Evolutionary conservation across 2,329 filamentous ascomycete genomes (phyloP), one percentile per base, ranked within the genome.

Genomic region (Chaetothyriales sp.): DNA sequence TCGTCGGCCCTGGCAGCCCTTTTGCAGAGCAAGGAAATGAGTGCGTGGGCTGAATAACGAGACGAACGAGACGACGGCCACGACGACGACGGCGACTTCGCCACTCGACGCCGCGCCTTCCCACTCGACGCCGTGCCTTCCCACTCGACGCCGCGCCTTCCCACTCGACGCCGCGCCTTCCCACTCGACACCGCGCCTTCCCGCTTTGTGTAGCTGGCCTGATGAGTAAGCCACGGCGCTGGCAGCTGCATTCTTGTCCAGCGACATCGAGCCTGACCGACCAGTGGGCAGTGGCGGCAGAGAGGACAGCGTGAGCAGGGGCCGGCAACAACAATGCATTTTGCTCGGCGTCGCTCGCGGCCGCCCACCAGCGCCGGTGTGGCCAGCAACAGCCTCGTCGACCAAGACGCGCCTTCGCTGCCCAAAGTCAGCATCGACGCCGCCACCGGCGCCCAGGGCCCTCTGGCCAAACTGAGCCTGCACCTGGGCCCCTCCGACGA

Each of bases 401-500:
- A 40, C 33, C 33, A 13, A 15, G 33, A 13, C 13, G 33, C 33
- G 33, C 33, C 33, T 15, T 40, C 10, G 33, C 33, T 40, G 33
- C 33, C 33, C 7, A 10, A 40, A 40, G 33, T 40, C 33, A 40
- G 13, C 33, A 40, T 40, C 33, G 33, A 40, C 33, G 2, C 4
- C 13, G 33, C 10, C 33, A 40, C 33, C 33, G 33, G 33, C 33
- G 15, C 15, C 10, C 10, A 40, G 15, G 10, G 13, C 13, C 59
- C 58, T n/a, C 43, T 60, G 46, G 52, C 56, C 37, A 51, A 56
- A 44, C 51, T 59, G 37, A 56, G 58, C 45, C 49, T 60, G 46
- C 54, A 55, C 29, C 51, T 60, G 43, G 52, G 55, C 25, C 50
- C 49, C 37, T 51, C 57, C 20, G 52, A 54, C 25, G 58, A 59